Evolutionary conservation across 257 asterid species (phyloP).

Genomic region (Phtheirospermum japonicum): DNA sequence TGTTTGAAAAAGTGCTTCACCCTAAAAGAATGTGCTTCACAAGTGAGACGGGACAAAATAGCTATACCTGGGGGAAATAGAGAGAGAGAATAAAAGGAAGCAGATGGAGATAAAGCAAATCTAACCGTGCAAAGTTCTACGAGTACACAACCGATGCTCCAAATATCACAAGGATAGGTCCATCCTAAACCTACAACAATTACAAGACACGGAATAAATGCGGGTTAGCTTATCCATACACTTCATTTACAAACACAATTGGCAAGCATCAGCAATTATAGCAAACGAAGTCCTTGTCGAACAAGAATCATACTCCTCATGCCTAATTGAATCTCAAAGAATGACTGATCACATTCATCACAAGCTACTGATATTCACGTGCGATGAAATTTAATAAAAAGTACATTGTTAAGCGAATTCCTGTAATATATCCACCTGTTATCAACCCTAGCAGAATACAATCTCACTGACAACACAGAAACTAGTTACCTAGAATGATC

Average conservation of each 20-base stretch:
- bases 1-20: conserved; percentile 48
- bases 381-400: not conserved
- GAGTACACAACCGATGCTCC: conserved; percentile 60
- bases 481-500: conserved; percentile 47
- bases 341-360: not conserved
- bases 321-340: not conserved
- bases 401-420: not conserved
- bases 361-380: not conserved
- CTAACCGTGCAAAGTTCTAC: conserved; percentile 56
- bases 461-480: conserved; percentile 23
- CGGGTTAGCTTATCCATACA: not conserved
- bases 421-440: not conserved
- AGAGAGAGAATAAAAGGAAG: not conserved
- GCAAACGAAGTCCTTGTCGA: not conserved
- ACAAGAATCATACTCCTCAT: conserved; percentile 8
- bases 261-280: not conserved
- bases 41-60: conserved; percentile 22
- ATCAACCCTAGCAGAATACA: conserved; percentile 3
- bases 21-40: conserved; percentile 31
- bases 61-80: conserved; percentile 22
- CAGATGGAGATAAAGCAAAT: conserved; percentile 20
- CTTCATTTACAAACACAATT: not conserved
- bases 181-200: conserved; percentile 53
- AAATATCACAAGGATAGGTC: conserved; percentile 53
- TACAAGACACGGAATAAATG: not conserved